Conservation (phyloP, 257 asterid species). For the Solanum bulbocastanum region DNA sequence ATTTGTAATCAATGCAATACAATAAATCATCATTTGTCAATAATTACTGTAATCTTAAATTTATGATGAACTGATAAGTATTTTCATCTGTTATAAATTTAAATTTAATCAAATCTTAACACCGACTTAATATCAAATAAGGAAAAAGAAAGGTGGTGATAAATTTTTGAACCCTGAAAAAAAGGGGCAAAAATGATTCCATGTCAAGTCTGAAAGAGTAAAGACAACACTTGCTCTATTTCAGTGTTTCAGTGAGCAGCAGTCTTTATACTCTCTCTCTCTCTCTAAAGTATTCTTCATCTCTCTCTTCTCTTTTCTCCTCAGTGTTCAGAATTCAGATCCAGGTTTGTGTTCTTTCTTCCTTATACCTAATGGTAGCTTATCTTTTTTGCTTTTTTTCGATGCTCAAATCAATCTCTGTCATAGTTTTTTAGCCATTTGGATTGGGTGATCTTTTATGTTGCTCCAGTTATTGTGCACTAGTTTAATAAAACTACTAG, state of each 20-base stretch:
- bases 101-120: not conserved
- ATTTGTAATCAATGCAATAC: not conserved
- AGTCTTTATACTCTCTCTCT: not conserved
- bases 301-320: not conserved
- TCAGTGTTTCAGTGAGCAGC: not conserved
- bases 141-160: not conserved
- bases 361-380: not conserved
- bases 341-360: not conserved
- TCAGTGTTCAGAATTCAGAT: not conserved
- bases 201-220: not conserved
- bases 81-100: rapidly evolving
- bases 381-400: not conserved
- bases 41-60: rapidly evolving
- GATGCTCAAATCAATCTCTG: not conserved
- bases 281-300: not conserved
- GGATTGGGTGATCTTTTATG: not conserved
- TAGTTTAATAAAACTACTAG: not conserved
- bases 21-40: not conserved
- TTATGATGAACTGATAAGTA: not conserved
- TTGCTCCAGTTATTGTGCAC: not conserved
- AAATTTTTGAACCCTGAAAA: not conserved
- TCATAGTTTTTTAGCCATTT: not conserved
- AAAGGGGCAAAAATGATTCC: not conserved
- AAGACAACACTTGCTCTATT: not conserved
- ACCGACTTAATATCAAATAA: rapidly evolving